Evolutionary conservation across 2,329 filamentous ascomycete genomes (phyloP), one percentile per base, ranked within the genome.

Genomic region (Verticillium klebahnii): DNA sequence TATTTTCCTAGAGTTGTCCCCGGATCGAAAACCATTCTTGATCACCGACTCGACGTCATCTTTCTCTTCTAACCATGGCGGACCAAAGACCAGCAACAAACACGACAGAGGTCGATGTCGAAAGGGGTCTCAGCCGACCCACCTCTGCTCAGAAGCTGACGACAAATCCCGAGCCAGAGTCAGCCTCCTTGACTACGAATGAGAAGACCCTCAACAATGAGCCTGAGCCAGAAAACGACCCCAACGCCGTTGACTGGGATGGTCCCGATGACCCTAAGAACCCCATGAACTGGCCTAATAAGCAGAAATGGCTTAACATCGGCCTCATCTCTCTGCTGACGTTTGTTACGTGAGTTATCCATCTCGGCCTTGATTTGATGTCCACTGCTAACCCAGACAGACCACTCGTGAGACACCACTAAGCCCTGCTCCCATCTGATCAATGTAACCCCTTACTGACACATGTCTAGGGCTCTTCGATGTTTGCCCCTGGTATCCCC

Each of bases 221-320:
- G n/a, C 45, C 45, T 11, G 45, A 50, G 19, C 45, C n/a, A 8
- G 19, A 50, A n/a, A 56, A 39, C 15, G 54, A 64, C n/a, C 60
- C 64, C 23, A 62, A 62, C 17, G 31, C 64, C 14, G 80, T 91
- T 34, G 86, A 90, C 69, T 91, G 88, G 75, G 82, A 84, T 34
- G 82, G 72, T 7, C 70, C 81, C 7, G 76, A 85, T 63, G 88
- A 90, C 66, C 80, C 80, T 15, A 79, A 82, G 14, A 88, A 92
- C 67, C 89, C 90, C 0, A 80, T 83, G 64, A 90, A 91, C 69
- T 93, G 90, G 89, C 75, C 84, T 0, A 71, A 87, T 56, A 78
- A 74, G 69, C 76, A 75, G 64, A 76, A 76, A 57, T 70, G 69
- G 50, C 59, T 71, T 31, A 73, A 71, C 11, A 72, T 77, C n/a